Conservation (phyloP, 1,284 basidiomycete genomes). For the Ganoderma multipileum region DNA sequence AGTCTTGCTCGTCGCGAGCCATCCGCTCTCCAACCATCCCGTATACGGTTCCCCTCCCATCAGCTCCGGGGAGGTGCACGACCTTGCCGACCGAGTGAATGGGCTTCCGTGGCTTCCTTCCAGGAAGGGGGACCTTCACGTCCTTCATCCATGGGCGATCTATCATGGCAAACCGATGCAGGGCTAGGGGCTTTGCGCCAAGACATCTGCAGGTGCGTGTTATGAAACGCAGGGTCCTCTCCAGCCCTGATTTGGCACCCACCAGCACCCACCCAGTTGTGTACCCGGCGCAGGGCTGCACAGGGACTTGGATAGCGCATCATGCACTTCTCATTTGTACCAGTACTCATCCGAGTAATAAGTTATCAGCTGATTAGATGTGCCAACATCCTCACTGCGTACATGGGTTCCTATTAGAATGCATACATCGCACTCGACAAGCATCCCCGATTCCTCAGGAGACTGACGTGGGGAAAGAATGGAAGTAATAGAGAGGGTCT, state of each 20-base stretch:
- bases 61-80: not conserved
- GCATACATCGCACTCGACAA: not conserved
- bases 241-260: not conserved
- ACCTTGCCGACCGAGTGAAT: no score
- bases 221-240: not conserved
- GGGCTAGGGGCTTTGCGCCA: not conserved
- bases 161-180: conserved; percentile 22
- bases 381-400: not conserved
- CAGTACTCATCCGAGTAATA: conserved; percentile 8
- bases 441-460: not conserved
- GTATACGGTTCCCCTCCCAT: not conserved
- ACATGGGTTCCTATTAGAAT: not conserved
- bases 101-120: not conserved
- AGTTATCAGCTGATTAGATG: conserved; percentile 1
- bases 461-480: not conserved
- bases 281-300: not conserved
- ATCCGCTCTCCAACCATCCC: conserved; percentile 2
- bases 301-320: not conserved
- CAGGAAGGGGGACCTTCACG: not conserved
- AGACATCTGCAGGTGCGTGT: not conserved
- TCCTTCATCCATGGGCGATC: conserved; percentile 25
- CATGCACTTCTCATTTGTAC: not conserved
- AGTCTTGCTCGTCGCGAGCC: not conserved
- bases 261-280: not conserved
- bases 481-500: not conserved